Conservation (phyloP, 2,329 filamentous ascomycete species). For the Diaporthe capsici region DNA sequence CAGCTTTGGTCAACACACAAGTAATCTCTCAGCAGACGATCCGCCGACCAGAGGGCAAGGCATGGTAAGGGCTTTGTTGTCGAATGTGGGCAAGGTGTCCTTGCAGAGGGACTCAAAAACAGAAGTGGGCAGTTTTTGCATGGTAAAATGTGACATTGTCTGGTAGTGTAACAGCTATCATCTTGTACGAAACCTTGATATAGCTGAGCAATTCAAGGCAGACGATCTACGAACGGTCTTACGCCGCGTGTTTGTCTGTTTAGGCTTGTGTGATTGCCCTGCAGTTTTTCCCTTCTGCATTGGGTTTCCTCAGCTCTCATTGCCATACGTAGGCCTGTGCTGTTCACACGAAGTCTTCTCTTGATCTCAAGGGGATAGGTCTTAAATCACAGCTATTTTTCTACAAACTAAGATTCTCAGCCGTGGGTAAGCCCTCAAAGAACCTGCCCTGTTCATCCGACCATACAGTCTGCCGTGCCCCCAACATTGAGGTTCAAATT, state of each 20-base stretch:
- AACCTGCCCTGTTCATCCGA: neutral
- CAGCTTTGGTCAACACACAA: conserved; percentile 19
- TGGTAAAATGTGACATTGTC: neutral
- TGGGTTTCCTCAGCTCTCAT: no score
- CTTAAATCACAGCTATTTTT: no score
- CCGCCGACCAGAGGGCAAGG: neutral
- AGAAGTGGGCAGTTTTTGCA: neutral
- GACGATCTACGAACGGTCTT: neutral
- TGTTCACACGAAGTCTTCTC: no score
- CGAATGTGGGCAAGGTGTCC: neutral
- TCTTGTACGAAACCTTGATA: neutral
- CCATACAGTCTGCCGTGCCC: neutral
- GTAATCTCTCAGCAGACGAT: neutral
- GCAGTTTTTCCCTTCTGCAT: neutral
- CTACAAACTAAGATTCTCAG: neutral
- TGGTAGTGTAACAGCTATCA: neutral
- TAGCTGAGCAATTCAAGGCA: neutral
- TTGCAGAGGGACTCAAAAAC: neutral
- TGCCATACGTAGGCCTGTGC: no score
- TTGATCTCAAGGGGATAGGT: no score
- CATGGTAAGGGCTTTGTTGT: neutral
- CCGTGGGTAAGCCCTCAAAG: neutral
- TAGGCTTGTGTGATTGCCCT: neutral
- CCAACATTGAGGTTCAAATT: neutral
- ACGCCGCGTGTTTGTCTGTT: neutral